Percentiles rank a stretch among this genome's conserved stretches.
Evolutionary conservation across 1,284 basidiomycete species (phyloP).

Genomic region (Lentinula novae-zelandiae): DNA sequence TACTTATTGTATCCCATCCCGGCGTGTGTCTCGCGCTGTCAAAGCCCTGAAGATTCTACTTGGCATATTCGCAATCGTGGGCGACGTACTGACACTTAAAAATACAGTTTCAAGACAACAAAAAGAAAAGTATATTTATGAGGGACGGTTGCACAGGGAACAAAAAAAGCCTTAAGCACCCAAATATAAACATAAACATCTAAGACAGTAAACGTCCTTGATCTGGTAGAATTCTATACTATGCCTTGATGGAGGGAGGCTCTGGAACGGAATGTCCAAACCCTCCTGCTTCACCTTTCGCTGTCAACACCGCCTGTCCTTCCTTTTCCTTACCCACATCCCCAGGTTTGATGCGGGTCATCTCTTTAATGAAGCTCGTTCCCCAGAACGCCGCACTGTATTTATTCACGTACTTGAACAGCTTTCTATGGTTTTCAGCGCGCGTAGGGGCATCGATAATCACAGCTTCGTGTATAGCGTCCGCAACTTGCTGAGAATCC

Average conservation of each 20-base stretch:
- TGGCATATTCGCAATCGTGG: no score
- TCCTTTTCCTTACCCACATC: slow-evolving; percentile 33
- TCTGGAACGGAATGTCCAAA: slow-evolving; percentile 4
- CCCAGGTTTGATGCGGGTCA: slow-evolving; percentile 52
- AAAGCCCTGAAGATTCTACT: no score
- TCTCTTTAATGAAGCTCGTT: slow-evolving; percentile 85
- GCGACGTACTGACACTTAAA: no score
- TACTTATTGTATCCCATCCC: no score
- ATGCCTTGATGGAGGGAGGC: slow-evolving; percentile 6
- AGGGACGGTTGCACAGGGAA: no score
- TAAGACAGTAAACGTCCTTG: no score
- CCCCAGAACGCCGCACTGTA: slow-evolving; percentile 94
- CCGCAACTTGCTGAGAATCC: slow-evolving; percentile 94
- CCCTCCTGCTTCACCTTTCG: slow-evolving; percentile 10
- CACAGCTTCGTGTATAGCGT: slow-evolving; percentile 92
- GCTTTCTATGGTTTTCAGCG: slow-evolving; percentile 90
- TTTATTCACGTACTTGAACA: slow-evolving; percentile 94
- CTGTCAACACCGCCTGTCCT: slow-evolving; percentile 9
- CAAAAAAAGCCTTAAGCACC: no score
- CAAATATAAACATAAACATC: no score
- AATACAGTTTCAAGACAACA: no score
- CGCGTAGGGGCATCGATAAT: slow-evolving; percentile 82
- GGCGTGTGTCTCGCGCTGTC: no score
- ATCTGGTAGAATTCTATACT: background rate
- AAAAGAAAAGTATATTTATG: no score